phyloP scores from a whole-genome alignment of 176 grass and related monocot species.

The Guadua angustifolia region DNA sequence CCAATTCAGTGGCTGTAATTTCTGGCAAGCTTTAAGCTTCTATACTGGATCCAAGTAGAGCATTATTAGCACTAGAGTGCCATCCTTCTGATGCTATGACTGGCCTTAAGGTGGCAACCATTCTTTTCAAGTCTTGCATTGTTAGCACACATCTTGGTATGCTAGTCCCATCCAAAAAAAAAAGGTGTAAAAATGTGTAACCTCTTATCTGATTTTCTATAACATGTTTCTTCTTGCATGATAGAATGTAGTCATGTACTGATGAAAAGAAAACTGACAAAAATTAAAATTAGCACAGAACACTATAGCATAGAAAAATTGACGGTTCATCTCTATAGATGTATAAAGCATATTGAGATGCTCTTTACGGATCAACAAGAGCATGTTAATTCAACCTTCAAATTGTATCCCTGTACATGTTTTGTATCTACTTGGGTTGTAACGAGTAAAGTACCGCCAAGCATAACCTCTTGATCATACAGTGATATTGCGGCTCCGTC shows the following conservation, averaged over 20 bases:
- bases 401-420: background rate
- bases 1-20: constrained; percentile 18
- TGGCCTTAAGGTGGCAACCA: background rate
- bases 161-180: background rate
- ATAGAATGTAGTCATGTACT: background rate
- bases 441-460: background rate
- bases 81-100: background rate
- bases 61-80: background rate
- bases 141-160: background rate
- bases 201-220: background rate
- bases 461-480: background rate
- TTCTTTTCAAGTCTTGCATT: background rate
- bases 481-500: background rate
- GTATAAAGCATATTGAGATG: background rate
- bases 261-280: background rate
- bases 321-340: too few relatives aligned
- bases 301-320: background rate
- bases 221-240: background rate
- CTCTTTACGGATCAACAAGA: background rate
- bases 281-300: background rate
- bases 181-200: background rate
- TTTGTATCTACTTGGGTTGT: background rate
- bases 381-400: background rate
- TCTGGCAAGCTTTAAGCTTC: background rate
- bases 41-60: background rate